A percentile compares a stretch with the other conserved stretches of the same genome.
Evolutionary conservation across 495 filamentous ascomycete genomes (phyloP).

Genomic region (Cercophora newfieldiana): DNA sequence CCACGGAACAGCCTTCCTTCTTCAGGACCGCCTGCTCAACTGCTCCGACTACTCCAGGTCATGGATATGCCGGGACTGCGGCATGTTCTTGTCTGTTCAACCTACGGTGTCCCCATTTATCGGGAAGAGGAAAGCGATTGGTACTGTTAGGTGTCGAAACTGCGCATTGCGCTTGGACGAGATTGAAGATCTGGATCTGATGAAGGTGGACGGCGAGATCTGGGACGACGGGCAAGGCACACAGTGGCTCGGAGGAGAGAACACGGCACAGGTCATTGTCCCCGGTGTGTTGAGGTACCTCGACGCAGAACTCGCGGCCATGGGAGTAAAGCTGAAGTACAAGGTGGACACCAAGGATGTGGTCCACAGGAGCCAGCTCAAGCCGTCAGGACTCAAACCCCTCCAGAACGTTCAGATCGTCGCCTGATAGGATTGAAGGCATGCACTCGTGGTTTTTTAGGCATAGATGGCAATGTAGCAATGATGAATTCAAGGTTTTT

Average conservation of each 20-base stretch:
- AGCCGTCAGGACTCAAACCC: constrained; percentile 19
- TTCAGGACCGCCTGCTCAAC: constrained; percentile 94
- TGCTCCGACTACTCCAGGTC: constrained; percentile 87
- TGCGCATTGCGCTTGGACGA: constrained; percentile 68
- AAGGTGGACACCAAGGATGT: constrained; percentile 63
- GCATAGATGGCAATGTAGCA: background rate
- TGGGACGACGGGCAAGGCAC: constrained; percentile 91
- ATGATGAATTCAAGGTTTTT: background rate
- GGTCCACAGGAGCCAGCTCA: constrained; percentile 44
- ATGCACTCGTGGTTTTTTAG: background rate
- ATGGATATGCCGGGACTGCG: constrained; percentile 86
- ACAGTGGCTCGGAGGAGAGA: constrained; percentile 80
- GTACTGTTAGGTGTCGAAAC: constrained; percentile 71
- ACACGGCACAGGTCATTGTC: constrained; percentile 88
- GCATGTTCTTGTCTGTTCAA: constrained; percentile 82
- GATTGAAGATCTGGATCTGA: constrained; percentile 55
- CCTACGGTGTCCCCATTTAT: constrained; percentile 70
- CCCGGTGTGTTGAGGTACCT: constrained; percentile 90
- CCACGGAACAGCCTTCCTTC: constrained; percentile 89
- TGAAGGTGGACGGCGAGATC: constrained; percentile 64
- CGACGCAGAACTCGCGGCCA: constrained; percentile 91
- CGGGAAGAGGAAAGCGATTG: constrained; percentile 57
- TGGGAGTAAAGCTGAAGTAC: constrained; percentile 56
- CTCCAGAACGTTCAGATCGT: constrained; percentile 11
- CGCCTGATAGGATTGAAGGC: background rate